Conservation (phyloP, 768 basidiomycete genomes). For the Leucocoprinus birnbaumii region DNA sequence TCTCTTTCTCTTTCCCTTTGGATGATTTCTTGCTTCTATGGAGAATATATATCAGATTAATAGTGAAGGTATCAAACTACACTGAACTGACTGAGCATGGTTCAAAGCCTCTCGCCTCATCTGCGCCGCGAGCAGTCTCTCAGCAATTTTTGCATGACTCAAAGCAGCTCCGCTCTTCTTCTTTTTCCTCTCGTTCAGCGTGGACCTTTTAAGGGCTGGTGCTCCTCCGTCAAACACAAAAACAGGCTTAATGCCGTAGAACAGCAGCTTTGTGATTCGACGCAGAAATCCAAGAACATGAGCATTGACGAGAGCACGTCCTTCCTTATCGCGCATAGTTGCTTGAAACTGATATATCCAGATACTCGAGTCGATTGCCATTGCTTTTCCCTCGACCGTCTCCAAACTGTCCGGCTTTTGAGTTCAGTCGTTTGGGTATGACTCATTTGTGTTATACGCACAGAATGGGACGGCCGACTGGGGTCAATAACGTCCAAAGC, state of each 20-base stretch:
- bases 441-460: slow-evolving; percentile 32
- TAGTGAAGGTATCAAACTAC: slow-evolving; percentile 2
- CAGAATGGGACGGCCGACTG: slow-evolving; percentile 95
- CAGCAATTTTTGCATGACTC: slow-evolving; percentile 84
- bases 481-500: slow-evolving; percentile 87
- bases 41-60: background rate
- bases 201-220: slow-evolving; percentile 82
- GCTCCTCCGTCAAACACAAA: slow-evolving; percentile 99
- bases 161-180: slow-evolving; percentile 90
- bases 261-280: slow-evolving; percentile 90
- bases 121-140: slow-evolving; percentile 90
- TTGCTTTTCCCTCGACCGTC: slow-evolving; percentile 88
- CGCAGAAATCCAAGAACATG: slow-evolving; percentile 90
- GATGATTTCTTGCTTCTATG: slow-evolving; percentile 17
- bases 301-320: slow-evolving; percentile 85
- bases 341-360: slow-evolving; percentile 99
- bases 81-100: slow-evolving; percentile 45
- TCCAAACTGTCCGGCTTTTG: slow-evolving; percentile 61
- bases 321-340: slow-evolving; percentile 98
- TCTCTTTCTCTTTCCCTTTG: slow-evolving; percentile 34
- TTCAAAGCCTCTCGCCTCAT: slow-evolving; percentile 86
- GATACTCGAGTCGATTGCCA: slow-evolving; percentile 98
- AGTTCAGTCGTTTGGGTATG: background rate
- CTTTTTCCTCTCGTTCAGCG: slow-evolving; percentile 83
- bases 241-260: slow-evolving; percentile 97